Evolutionary conservation across 768 basidiomycete genomes (phyloP), one percentile per base, ranked within the genome.

Genomic region (Glaciozyma martinii): DNA sequence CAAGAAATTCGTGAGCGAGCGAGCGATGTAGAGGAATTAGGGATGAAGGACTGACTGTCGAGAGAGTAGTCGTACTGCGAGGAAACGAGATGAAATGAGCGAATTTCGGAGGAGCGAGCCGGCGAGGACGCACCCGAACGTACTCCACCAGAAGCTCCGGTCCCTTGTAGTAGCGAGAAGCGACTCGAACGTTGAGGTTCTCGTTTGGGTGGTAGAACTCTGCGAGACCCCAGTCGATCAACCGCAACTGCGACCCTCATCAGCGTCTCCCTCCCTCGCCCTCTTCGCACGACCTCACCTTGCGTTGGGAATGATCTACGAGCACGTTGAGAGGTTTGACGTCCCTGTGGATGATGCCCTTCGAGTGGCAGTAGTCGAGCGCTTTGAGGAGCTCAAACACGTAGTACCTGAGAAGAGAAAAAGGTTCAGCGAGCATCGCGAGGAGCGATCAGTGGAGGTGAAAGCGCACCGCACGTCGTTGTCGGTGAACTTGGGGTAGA

Each of bases 271-370:
- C 46, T 47, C 46, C 10, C 46, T 47, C 46, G 40, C 19, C 10
- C 46, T 47, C 46, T 40, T 9, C 37, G n/a, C n/a, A 62, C 61
- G n/a, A 25, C 30, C 30, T 5, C 33, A 68, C 56, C 55, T 60
- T 66, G 13, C 63, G 30, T 32, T 58, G 46, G n/a, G 53, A 25
- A 47, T 68, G 69, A 59, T 72, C 71, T 57, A 71, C 63, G 23
- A 72, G 58, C 42, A 72, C 62, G 30, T 72, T 72, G 56, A 60
- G 59, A 6, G 71, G 71, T 53, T 72, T 72, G 25, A 72, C 69
- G 40, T 72, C 71, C 25, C 71, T 66, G 54, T 72, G 71, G 33
- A 72, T 71, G 66, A 72, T 72, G 3, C 71, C 71, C n/a, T 57
- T 59, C 16, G 66, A 66, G 52, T 72, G 71, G 58, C 66, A 67